phyloP scores from a whole-genome alignment of 2,329 filamentous ascomycete genomes.

The Alternaria viburni region DNA sequence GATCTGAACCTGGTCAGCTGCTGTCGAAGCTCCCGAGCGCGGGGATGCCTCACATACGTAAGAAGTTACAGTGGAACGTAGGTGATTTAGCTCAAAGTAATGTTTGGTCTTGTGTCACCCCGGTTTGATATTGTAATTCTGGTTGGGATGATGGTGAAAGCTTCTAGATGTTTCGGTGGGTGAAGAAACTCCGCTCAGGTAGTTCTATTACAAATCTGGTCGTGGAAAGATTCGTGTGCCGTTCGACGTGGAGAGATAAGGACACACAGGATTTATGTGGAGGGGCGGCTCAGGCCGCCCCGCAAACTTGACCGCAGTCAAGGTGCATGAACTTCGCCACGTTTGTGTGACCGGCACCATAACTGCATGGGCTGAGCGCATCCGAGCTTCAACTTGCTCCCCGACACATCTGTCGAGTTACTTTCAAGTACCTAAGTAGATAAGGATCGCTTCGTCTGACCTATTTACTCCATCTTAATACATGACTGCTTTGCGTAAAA shows the following conservation, averaged over 20 bases:
- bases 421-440: no score
- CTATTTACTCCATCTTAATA: no score
- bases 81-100: neutral
- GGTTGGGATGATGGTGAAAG: neutral
- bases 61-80: neutral
- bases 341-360: neutral
- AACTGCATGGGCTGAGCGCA: neutral
- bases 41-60: neutral
- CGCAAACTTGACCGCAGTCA: neutral
- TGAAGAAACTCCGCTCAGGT: neutral
- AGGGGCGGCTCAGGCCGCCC: neutral
- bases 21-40: neutral
- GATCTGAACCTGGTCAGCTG: neutral
- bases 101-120: neutral
- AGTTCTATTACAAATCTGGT: neutral
- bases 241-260: neutral
- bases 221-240: neutral
- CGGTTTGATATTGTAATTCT: neutral
- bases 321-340: neutral
- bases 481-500: no score
- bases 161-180: neutral
- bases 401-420: neutral
- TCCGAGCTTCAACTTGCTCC: neutral
- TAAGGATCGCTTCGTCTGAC: no score
- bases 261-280: neutral